A percentile compares a stretch with the other conserved stretches of the same genome.
phyloP scores from a whole-genome alignment of 2,329 filamentous ascomycete species.

The Colletotrichum paranaense region DNA sequence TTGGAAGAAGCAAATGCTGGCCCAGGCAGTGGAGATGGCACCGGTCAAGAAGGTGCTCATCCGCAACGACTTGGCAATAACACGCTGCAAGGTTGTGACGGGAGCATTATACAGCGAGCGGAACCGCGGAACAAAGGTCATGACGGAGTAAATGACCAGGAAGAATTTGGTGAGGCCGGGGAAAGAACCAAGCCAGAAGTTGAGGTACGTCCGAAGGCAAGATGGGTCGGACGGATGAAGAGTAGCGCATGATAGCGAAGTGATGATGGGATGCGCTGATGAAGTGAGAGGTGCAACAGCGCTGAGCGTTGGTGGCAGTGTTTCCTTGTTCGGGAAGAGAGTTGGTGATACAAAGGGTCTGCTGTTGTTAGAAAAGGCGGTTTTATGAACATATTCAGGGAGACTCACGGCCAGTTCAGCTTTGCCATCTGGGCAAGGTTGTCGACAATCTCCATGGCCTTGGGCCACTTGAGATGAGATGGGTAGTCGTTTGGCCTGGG shows the following conservation, averaged over 20 bases:
- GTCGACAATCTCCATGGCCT: constrained; percentile 80
- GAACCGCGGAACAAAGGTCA: constrained; percentile 75
- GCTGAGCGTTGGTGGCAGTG: constrained; percentile 73
- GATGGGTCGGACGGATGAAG: constrained; percentile 90
- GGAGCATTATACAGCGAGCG: constrained; percentile 77
- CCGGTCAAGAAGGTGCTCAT: constrained; percentile 84
- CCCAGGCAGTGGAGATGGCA: constrained; percentile 89
- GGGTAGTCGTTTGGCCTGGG: constrained; percentile 77
- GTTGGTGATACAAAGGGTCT: constrained; percentile 86
- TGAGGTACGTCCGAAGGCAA: constrained; percentile 86
- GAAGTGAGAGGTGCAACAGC: constrained; percentile 82
- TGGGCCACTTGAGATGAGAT: constrained; percentile 76
- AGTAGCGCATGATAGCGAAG: constrained; percentile 86
- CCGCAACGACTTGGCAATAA: constrained; percentile 77
- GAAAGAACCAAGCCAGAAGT: constrained; percentile 88
- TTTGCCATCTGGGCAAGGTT: constrained; percentile 84
- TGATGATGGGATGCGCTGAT: constrained; percentile 87
- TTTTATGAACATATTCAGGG: not conserved
- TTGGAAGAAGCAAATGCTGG: constrained; percentile 89
- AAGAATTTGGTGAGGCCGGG: constrained; percentile 83
- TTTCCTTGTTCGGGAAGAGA: constrained; percentile 80
- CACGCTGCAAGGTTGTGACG: constrained; percentile 70
- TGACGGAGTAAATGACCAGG: constrained; percentile 76
- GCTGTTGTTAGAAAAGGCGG: constrained; percentile 35
- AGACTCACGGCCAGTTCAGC: constrained; percentile 82